A percentile compares a stretch with the other conserved stretches of the same genome.
These are phyloP conservation scores for Apiotrichum montevideense DNA, from an alignment of 1,284 basidiomycete genomes.

Conservation along the genomic window DNA sequence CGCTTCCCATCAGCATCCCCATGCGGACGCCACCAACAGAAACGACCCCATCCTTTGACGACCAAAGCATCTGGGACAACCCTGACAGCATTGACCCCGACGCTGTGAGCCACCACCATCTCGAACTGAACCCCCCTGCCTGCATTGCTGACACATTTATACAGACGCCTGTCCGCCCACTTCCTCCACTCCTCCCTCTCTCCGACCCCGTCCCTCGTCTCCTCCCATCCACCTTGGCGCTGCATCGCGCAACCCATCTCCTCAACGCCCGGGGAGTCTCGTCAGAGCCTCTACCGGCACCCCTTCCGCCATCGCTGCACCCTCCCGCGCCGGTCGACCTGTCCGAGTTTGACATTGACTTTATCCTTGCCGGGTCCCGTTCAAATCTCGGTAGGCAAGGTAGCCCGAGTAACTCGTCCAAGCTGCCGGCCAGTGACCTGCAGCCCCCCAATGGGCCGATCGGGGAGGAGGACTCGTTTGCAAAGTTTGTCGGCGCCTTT, in stretches of 20 bases:
- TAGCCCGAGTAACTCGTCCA: conserved; percentile 6
- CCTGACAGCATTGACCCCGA: conserved; percentile 8
- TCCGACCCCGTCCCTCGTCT: conserved; percentile 47
- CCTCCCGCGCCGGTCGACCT: conserved; percentile 46
- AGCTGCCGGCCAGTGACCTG: neutral
- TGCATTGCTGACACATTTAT: neutral
- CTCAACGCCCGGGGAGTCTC: conserved; percentile 41
- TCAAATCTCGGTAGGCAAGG: conserved; percentile 28
- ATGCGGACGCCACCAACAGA: conserved; percentile 4
- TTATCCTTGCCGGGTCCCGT: conserved; percentile 46
- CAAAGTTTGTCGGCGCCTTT: conserved; percentile 48
- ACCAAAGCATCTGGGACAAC: conserved; percentile 17
- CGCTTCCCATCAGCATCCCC: conserved; percentile 16
- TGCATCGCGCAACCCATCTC: conserved; percentile 45
- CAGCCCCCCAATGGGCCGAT: neutral
- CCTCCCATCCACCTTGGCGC: conserved; percentile 42
- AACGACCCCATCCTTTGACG: conserved; percentile 1
- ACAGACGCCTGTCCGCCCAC: conserved; percentile 26
- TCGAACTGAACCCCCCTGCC: neutral
- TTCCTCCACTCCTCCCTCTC: conserved; percentile 45
- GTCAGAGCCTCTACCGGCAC: conserved; percentile 44
- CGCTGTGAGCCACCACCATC: neutral
- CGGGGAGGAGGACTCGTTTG: conserved; percentile 48
- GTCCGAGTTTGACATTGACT: conserved; percentile 49
- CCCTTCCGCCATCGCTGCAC: conserved; percentile 43